Percentiles rank a stretch among this genome's conserved stretches.
phyloP scores from a whole-genome alignment of 495 filamentous ascomycete species.

The Podospora anserina region DNA sequence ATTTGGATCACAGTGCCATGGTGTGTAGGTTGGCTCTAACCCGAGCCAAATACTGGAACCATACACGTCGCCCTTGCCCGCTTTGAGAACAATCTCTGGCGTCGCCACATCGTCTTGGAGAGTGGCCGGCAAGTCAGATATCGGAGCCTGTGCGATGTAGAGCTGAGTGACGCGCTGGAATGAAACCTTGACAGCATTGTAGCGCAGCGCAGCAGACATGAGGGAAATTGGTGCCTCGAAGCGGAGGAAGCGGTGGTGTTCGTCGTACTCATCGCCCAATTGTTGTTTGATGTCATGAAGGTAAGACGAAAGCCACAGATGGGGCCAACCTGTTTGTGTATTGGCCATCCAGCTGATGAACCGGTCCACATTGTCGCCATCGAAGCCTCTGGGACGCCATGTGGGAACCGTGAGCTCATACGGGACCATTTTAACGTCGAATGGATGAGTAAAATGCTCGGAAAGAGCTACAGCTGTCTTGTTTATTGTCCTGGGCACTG shows the following conservation, averaged over 20 bases:
- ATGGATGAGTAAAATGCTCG: not conserved
- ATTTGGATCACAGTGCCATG: slow-evolving; percentile 89
- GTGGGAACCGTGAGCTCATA: slow-evolving; percentile 9
- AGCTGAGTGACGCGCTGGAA: slow-evolving; percentile 38
- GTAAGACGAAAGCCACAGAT: not conserved
- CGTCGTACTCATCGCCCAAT: not conserved
- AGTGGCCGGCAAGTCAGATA: slow-evolving; percentile 58
- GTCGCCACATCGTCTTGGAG: slow-evolving; percentile 65
- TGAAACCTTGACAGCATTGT: slow-evolving; percentile 22
- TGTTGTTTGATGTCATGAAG: slow-evolving; percentile 1
- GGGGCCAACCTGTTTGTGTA: not conserved
- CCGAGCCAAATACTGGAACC: slow-evolving; percentile 86
- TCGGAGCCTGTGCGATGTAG: slow-evolving; percentile 81
- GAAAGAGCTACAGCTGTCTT: not conserved
- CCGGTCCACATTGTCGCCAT: not conserved
- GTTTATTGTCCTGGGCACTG: not conserved
- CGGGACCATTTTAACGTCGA: not conserved
- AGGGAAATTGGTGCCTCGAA: slow-evolving; percentile 40
- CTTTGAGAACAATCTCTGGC: slow-evolving; percentile 56
- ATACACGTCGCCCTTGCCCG: slow-evolving; percentile 75
- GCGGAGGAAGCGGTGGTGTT: slow-evolving; percentile 26
- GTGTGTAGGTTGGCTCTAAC: slow-evolving; percentile 77
- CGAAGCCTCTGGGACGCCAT: not conserved
- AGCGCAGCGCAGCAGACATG: slow-evolving; percentile 35
- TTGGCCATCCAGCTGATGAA: not conserved